phyloP scores from a whole-genome alignment of 495 filamentous ascomycete species.

The Hyaloscypha variabilis region DNA sequence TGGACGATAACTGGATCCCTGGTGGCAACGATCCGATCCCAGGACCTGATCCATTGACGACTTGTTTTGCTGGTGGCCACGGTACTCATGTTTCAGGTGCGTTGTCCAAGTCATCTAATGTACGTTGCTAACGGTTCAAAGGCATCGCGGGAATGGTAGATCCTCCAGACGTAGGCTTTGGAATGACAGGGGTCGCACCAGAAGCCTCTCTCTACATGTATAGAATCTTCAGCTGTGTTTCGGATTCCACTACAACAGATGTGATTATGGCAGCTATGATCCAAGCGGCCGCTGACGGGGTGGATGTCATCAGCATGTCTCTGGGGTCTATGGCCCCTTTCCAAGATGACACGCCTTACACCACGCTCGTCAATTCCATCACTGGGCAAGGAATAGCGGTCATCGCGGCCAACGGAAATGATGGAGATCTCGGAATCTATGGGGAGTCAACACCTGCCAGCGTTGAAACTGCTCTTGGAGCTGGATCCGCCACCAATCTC shows the following conservation, averaged over 20 bases:
- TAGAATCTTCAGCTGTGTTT: slow-evolving; percentile 40
- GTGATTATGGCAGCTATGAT: slow-evolving; percentile 43
- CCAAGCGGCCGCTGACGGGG: slow-evolving; percentile 44
- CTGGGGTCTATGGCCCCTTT: slow-evolving; percentile 25
- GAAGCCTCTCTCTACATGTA: slow-evolving; percentile 49
- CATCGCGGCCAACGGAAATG: slow-evolving; percentile 32
- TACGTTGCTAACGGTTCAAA: slow-evolving; percentile 6
- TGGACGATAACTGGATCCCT: slow-evolving; percentile 33
- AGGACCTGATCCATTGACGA: slow-evolving; percentile 23
- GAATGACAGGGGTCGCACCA: slow-evolving; percentile 47
- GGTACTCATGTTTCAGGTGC: slow-evolving; percentile 45
- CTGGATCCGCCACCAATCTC: slow-evolving; percentile 26
- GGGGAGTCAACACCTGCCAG: slow-evolving; percentile 17
- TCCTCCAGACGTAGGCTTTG: slow-evolving; percentile 34
- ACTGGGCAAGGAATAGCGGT: slow-evolving; percentile 32
- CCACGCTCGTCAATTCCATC: slow-evolving; percentile 22
- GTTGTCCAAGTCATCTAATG: slow-evolving; percentile 1
- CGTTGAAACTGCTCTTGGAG: slow-evolving; percentile 15
- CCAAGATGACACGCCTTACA: slow-evolving; percentile 29
- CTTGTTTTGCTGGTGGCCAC: slow-evolving; percentile 41
- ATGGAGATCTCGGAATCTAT: slow-evolving; percentile 29
- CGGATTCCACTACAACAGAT: slow-evolving; percentile 33
- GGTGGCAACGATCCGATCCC: slow-evolving; percentile 10
- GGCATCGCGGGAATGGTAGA: slow-evolving; percentile 38
- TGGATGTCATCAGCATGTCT: slow-evolving; percentile 46